Evolutionary conservation across 495 filamentous ascomycete species (phyloP).

Genomic region (Echria macrotheca): DNA sequence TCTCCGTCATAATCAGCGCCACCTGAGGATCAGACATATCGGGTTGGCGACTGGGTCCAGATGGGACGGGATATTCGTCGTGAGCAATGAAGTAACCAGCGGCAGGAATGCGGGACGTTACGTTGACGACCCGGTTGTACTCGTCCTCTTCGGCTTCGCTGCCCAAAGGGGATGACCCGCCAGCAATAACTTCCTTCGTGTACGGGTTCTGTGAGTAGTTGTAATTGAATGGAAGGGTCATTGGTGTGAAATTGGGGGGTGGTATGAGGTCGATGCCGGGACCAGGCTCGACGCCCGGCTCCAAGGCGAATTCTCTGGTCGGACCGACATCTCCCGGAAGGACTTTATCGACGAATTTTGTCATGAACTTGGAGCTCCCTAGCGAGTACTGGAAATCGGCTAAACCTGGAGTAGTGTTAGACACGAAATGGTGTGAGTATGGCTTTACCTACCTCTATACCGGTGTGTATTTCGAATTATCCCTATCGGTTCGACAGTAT

Average conservation of each 20-base stretch:
- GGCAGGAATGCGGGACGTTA: constrained; percentile 42
- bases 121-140: constrained; percentile 32
- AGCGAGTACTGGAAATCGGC: constrained; percentile 74
- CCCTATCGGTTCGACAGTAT: constrained; percentile 66
- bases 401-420: constrained; percentile 27
- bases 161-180: constrained; percentile 18
- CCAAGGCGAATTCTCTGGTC: constrained; percentile 68
- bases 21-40: constrained; percentile 46
- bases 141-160: constrained; percentile 25
- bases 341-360: constrained; percentile 58
- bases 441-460: constrained; percentile 59
- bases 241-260: constrained; percentile 67
- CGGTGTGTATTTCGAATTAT: constrained; percentile 74
- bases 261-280: constrained; percentile 66
- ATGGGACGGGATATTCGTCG: constrained; percentile 38
- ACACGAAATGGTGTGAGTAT: neutral
- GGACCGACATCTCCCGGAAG: constrained; percentile 60
- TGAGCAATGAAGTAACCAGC: constrained; percentile 60
- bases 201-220: constrained; percentile 49
- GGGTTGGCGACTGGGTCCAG: constrained; percentile 29
- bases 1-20: constrained; percentile 50
- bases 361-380: constrained; percentile 54
- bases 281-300: constrained; percentile 54
- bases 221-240: constrained; percentile 64
- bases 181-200: constrained; percentile 37